Evolutionary conservation across 208 protist species (phyloP).

Genomic region (Phytomonas serpens): DNA sequence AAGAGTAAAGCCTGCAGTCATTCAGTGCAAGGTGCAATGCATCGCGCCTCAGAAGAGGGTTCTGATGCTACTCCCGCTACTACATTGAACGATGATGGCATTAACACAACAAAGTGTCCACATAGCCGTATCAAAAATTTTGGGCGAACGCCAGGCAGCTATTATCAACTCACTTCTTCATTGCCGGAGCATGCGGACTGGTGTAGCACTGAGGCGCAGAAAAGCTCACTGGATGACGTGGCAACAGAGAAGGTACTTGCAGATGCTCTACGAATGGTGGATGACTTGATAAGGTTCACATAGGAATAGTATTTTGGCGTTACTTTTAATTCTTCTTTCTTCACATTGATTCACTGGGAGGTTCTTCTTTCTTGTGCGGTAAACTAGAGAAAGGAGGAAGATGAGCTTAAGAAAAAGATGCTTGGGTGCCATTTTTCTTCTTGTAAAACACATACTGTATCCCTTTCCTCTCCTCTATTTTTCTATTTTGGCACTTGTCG

Average conservation of each 20-base stretch:
- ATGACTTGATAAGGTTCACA: slow-evolving; percentile 44
- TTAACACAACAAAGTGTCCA: neutral
- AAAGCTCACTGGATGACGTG: slow-evolving; percentile 13
- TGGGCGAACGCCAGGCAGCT: neutral
- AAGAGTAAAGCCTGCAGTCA: slow-evolving; percentile 46
- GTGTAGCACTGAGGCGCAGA: slow-evolving; percentile 11
- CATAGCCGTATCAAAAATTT: neutral
- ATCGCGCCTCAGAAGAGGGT: slow-evolving; percentile 22
- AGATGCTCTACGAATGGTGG: slow-evolving; percentile 65
- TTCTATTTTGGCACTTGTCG: neutral
- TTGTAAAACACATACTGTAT: neutral
- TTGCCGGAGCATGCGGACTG: neutral
- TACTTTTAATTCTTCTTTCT: slow-evolving; percentile 10
- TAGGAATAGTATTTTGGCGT: neutral
- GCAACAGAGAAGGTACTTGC: slow-evolving; percentile 34
- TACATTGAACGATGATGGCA: neutral
- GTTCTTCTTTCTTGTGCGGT: neutral
- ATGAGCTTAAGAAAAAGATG: neutral
- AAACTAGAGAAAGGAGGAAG: neutral
- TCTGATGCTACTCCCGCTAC: slow-evolving; percentile 9
- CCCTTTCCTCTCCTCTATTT: neutral
- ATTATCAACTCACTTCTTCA: neutral
- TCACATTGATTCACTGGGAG: neutral
- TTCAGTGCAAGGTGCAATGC: slow-evolving; percentile 41
- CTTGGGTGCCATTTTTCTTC: neutral